Percentiles rank a stretch among this genome's conserved stretches.
These are phyloP conservation scores for Erythrobasidium hasegawianum DNA, from an alignment of 1,284 basidiomycete species.

Conservation along the genomic window DNA sequence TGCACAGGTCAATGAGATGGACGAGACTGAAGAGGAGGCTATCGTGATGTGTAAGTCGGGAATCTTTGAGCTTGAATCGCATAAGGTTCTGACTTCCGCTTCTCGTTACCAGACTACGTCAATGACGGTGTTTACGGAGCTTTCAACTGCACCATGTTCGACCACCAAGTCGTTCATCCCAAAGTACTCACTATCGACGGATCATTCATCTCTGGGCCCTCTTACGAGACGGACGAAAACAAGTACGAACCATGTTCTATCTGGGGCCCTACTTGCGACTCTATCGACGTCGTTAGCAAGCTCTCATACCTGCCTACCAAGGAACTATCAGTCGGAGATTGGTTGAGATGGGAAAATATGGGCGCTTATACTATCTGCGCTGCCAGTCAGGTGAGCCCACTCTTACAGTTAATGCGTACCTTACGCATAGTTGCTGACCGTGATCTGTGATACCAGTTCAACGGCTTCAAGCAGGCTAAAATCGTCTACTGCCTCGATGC, in stretches of 20 bases:
- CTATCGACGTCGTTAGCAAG: slow-evolving; percentile 74
- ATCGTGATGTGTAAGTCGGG: slow-evolving; percentile 80
- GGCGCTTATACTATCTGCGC: slow-evolving; percentile 90
- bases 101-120: slow-evolving; percentile 70
- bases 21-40: slow-evolving; percentile 52
- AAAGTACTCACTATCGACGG: slow-evolving; percentile 61
- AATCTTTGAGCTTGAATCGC: no score
- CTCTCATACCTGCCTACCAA: slow-evolving; percentile 61
- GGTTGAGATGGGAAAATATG: slow-evolving; percentile 88
- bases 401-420: no score
- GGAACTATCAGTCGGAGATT: slow-evolving; percentile 71
- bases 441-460: slow-evolving; percentile 39
- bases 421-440: no score
- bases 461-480: slow-evolving; percentile 48
- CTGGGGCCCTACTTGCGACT: slow-evolving; percentile 68
- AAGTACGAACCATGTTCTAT: slow-evolving; percentile 41
- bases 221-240: background rate
- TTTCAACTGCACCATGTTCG: slow-evolving; percentile 95
- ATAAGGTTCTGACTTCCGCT: slow-evolving; percentile 34
- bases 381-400: slow-evolving; percentile 62
- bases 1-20: slow-evolving; percentile 41
- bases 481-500: slow-evolving; percentile 52
- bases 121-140: slow-evolving; percentile 97
- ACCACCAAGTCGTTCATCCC: slow-evolving; percentile 81
- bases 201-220: slow-evolving; percentile 35